Base-by-base conservation (phyloP, 768 basidiomycete genomes). In the Rhodotorula toruloides region DNA sequence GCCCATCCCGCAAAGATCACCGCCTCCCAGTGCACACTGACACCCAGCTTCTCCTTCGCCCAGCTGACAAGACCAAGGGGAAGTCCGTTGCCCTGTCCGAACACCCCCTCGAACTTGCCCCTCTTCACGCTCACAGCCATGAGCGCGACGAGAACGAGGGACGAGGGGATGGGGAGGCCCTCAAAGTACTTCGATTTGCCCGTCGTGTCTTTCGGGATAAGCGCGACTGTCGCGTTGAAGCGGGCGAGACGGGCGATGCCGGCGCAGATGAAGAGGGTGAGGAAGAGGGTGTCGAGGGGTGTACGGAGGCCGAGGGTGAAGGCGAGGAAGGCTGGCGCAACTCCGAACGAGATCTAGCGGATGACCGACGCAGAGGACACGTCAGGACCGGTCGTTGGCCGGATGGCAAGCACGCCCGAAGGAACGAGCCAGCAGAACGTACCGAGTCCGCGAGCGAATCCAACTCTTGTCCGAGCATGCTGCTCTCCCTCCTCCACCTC, bases 181-280 rank as follows among this genome's bases (percentile, higher is more conserved):
- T 98, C 96, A 76, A 98, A 99, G 81, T 93, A 98, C 74, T 87
- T 86, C 22, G 89, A 82, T 77, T 97, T 98, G 63, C 96, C 94
- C 37, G 82, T 82, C 12, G 77, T 79, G 76, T 92, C 89, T 77
- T 92, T 93, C 3, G 94, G 94, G 32, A 96, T 83, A 48, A 91
- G 81, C 6, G 96, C 96, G 63, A 96, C 94, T 0, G 96, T 99
- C 14, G 94, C 96, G 78, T 99, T 99, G 83, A 97, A 99, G 47
- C 96, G 86, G 16, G 96, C 96, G 40, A 99, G 87, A 55, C 96
- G 87, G 27, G 96, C 96, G 58, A 99, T 85, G 42, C 96, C 96
- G 79, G 88, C 90, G 76, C 94, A 97, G 73, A 96, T 91, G 77
- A 97, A 99, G 57, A 85, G 84, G 21, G 92, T 86, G 50, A 99